Base-by-base conservation (phyloP, 441 rosid species). In the Mallotus repandus region DNA sequence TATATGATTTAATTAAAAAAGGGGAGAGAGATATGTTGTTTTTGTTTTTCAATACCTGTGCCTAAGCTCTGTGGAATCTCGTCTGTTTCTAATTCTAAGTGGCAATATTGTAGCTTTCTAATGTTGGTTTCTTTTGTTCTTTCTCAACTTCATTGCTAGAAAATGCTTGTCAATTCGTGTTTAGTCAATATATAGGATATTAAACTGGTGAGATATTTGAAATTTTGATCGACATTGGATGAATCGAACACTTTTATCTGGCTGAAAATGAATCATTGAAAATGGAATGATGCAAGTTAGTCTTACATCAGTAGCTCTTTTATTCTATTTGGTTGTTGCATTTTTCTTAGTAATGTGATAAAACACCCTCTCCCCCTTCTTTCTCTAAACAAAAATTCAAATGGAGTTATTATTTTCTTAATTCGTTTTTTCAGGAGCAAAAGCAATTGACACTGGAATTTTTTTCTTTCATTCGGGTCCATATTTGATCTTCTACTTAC, bases 401-500 rank as follows among this genome's bases (percentile, higher is more conserved):
- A 25, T 29, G 14, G 16, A 5, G 14, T 14, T 50, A 1, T 29
- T 19, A 14, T 12, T 41, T 43, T 21, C 22, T 48, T 66, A 66
- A 43, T 43, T 63, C 5, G n/a, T 4, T 48, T 48, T 55, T 22
- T 43, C 43, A 70, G 45, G 55, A 45, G 21, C 15, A 32, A 43
- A 38, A 58, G 46, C 45, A 43, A 18, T 57, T 21, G 19, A 38
- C 41, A 5, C 21, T 57, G 14, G 3, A 43, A 4, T 57, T 46
- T 25, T 48, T 35, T 12, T 50, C 29, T 0, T 48, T n/a, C 4
- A 7, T 64, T 41, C 77, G 68, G 77, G 72, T 67, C 64, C 19
- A 41, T 71, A 60, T 10, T 2, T 9, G 43, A 6, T 53, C 65
- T 50, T 61, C 50, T 25, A 73, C 55, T 56, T 32, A 18, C 41